Evolutionary conservation across 441 rosid species (phyloP), one percentile per base, ranked within the genome.

Genomic region (Eruca vesicaria): DNA sequence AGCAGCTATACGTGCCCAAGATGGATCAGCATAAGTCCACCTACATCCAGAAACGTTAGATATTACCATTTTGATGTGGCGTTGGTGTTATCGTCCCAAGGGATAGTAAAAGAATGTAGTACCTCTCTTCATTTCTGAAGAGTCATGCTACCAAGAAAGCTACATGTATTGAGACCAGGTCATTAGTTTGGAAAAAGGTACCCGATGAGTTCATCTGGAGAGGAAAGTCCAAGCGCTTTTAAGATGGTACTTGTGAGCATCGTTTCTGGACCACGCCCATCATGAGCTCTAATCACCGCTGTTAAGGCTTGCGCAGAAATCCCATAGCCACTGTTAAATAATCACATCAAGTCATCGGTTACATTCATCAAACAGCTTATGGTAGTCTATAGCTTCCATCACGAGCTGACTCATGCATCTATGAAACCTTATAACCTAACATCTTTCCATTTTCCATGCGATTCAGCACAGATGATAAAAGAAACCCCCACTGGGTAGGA

Each of bases 121-220:
- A 26, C 32, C 2, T 36, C 33, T 62, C 65, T 69, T 61, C 36
- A 68, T 33, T 5, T 59, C 7, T 57, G 28, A 63, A 65, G 59
- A 61, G 33, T 55, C 16, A 70, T 56, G 55, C n/a, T n/a, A 43
- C 20, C 64, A 35, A 26, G 18, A 43, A n/a, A 71, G 16, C 32
- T 38, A 45, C 15, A 69, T 18, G 70, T 36, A 55, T 31, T 63
- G 18, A 56, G 45, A 55, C 11, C 12, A 4, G 43, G 16, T 69
- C 61, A 45, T 57, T 70, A 60, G 32, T 75, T 71, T 75, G 59
- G 10, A 63, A 66, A 66, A 62, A 71, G 6, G 11, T 55, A 90
- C 98, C 99, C 96, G 36, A 93, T 96, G 63, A 93, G 84, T 82
- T 96, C 97, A 76, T 96, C 97, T 6, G 97, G 86, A 63, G 92